A percentile compares a stretch with the other conserved stretches of the same genome.
These are phyloP conservation scores for Chlorophyllum brunneum DNA, from an alignment of 768 basidiomycete species.

Conservation along the genomic window DNA sequence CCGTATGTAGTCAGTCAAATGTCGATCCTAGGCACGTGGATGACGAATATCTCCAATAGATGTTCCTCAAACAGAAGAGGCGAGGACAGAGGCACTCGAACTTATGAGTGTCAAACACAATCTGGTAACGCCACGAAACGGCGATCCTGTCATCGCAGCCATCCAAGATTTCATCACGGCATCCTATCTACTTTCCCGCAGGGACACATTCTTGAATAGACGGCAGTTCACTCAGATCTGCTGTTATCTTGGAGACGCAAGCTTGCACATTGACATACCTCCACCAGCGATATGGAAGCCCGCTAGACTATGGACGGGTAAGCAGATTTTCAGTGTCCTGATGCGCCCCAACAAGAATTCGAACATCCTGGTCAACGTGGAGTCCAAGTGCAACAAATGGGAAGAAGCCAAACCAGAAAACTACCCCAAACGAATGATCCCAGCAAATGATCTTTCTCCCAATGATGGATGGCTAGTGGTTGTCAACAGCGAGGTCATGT, in stretches of 20 bases:
- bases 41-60: conserved; percentile 42
- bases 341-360: conserved; percentile 90
- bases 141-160: conserved; percentile 98
- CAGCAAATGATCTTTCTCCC: conserved; percentile 82
- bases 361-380: conserved; percentile 88
- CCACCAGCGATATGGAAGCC: conserved; percentile 95
- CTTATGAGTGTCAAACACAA: conserved; percentile 98
- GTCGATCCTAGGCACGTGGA: background rate
- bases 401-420: conserved; percentile 64
- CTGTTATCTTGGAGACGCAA: conserved; percentile 89
- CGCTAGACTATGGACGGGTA: conserved; percentile 92
- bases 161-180: conserved; percentile 99
- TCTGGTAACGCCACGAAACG: conserved; percentile 95
- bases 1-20: conserved; percentile 50
- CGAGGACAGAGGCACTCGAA: conserved; percentile 92
- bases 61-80: conserved; percentile 98
- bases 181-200: conserved; percentile 89
- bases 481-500: conserved; percentile 98
- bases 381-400: conserved; percentile 91
- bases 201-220: conserved; percentile 91
- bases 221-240: conserved; percentile 96
- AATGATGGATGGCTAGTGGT: conserved; percentile 98
- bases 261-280: conserved; percentile 91
- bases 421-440: conserved; percentile 58
- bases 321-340: conserved; percentile 96